Evolutionary conservation across 805 yeast genomes (phyloP), one percentile per base, ranked within the genome.

Genomic region (Wickerhamomyces rabaulensis): DNA sequence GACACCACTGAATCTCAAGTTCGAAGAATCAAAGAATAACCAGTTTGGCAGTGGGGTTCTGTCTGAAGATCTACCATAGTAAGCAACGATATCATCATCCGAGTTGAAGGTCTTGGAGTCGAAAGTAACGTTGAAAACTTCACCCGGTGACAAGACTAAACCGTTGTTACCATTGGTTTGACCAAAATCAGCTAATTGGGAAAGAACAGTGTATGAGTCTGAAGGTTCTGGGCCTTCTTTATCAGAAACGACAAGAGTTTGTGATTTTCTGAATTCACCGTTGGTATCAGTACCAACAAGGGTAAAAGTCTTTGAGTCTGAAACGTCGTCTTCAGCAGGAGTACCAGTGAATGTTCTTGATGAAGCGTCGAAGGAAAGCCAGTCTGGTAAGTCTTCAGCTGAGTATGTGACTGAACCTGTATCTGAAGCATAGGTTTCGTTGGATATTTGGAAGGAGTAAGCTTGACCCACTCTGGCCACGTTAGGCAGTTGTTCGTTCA

Each of bases 31-130:
- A 61, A 92, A 94, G 45, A 68, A 65, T 43, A 89, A 70, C 98
- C 99, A 94, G 60, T 80, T 84, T 35, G 99, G 99, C 46, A 94
- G 72, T 3, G 99, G 92, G 1, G 96, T 78, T 61, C 91, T 79
- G 63, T 87, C 89, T 13, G 73, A 67, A n/a, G 91, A 80, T 52
- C 85, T 76, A 19, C 97, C 97, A 60, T 87, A 86, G 67, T 85
- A 88, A 9, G 83, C 82, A 16, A 76, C 71, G 27, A 85, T 78
- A 2, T 70, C 59, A 45, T 77, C 66, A 25, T 70, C 66, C 4
- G 82, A 75, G 51, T 70, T 63, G 61, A 91, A 94, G 9, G 86
- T 78, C 46, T 76, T 70, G 20, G 68, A 60, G 39, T 81, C 78
- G 58, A 94, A 89, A 25, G 78, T 65, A 48, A 94, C 70, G 42